Base-by-base conservation (phyloP, 2,329 filamentous ascomycete species). In the Harringtonia lauricola region DNA sequence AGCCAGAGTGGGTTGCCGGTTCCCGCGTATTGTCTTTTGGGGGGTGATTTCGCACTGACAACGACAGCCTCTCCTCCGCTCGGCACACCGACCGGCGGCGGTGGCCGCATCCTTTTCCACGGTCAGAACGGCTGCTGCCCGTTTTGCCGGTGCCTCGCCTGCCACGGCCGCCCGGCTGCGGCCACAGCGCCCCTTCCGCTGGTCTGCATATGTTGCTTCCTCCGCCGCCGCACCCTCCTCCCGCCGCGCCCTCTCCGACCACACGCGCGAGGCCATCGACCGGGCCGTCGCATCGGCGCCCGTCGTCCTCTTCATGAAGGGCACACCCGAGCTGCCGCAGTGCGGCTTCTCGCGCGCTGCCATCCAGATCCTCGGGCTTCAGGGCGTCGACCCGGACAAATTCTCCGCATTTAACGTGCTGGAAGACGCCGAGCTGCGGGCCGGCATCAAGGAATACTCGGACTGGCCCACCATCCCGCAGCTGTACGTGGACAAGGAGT, bases 391-490 rank as follows among this genome's bases (percentile, higher is more conserved):
- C 66, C 92, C 92, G 15, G 74, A 76, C 52, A 96, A 96, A 69
- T 98, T 98, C 61, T 86, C 88, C n/a, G 90, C 92, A 8, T 95
- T 95, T 66, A 96, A 98, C 65, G 92, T 98, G 33, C 66, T 98
- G 45, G 92, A 96, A 66, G 89, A 96, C 62, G 65, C 83, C 4
- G 89, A 94, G 60, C 65, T 98, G 59, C 79, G 92, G 55, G 70
- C 81, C 65, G 87, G 92, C 42, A 95, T 98, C 69, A 98, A 98
- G 68, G 90, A 98, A 66, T 98, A 92, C 71, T 95, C 89, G 2
- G 92, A 96, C 61, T 98, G 92, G 92, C 92, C 92, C 14, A 98
- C 92, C 18, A 96, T 98, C 60, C 92, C 92, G 8, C 92, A 98
- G 64, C 74, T 98, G 17, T 98, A 96, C 65, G 73, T 98, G 41